Evolutionary conservation across 495 filamentous ascomycete species (phyloP).

Genomic region (Clohesyomyces aquaticus): DNA sequence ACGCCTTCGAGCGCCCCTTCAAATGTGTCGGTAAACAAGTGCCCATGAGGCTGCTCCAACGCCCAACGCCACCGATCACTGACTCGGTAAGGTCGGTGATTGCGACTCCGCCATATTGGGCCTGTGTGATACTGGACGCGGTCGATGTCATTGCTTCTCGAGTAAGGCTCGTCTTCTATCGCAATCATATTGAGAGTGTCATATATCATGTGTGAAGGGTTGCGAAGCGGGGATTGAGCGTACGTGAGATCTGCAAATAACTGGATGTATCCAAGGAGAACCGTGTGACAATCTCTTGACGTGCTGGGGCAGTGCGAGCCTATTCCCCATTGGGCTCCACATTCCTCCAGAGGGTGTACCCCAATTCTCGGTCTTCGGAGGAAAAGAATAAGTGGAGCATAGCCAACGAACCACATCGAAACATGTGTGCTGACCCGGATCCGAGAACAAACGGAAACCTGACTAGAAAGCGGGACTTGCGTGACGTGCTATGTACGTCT

Average conservation of each 20-base stretch:
- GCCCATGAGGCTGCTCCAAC: neutral
- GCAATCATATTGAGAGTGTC: too few species aligned
- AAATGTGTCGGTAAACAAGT: too few species aligned
- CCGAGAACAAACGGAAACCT: neutral
- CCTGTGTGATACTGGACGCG: too few species aligned
- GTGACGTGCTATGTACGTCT: too few species aligned
- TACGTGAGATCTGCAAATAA: slow-evolving; percentile 1
- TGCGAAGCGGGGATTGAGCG: neutral
- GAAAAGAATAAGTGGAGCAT: too few species aligned
- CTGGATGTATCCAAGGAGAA: too few species aligned
- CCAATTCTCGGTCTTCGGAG: neutral
- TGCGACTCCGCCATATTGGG: too few species aligned
- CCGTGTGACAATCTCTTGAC: neutral
- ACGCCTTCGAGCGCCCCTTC: too few species aligned
- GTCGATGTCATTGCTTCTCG: neutral
- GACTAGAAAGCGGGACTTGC: slow-evolving; percentile 4
- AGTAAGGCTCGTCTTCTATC: too few species aligned
- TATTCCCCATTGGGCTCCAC: neutral
- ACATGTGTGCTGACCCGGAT: neutral
- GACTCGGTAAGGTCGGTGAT: too few species aligned
- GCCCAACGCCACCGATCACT: too few species aligned
- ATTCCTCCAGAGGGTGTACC: neutral
- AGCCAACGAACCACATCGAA: neutral
- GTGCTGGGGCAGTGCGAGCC: neutral
- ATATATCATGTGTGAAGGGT: too few species aligned